Evolutionary conservation across 1,284 basidiomycete species (phyloP), one percentile per base, ranked within the genome.

Genomic region (Tilletia horrida): DNA sequence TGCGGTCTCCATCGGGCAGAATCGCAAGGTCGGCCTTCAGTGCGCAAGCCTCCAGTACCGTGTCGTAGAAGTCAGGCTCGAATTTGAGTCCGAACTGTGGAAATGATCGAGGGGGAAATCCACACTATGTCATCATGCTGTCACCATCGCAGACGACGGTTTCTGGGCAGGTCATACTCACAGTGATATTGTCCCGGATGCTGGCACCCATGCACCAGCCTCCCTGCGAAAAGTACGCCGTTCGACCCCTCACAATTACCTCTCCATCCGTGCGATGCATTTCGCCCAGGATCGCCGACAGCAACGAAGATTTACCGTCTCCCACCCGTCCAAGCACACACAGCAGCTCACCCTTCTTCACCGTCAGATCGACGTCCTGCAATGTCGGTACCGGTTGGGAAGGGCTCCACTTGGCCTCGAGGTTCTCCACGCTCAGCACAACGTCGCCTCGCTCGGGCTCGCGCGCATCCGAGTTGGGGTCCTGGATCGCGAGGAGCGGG

Each of bases 41-140:
- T 0, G 93, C 93, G 78, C 94, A 97, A 8, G 93, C 93, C 88
- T 73, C 73, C 25, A 81, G 47, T 25, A 78, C 72, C 4, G 62
- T 77, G 74, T 73, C 70, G 74, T 85, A 85, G 61, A 83, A 83
- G 45, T 79, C 79, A 70, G 90, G 88, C 67, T 96, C 91, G 71
- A 90, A 96, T 70, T 88, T 87, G 80, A 93, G 90, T 8, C 90
- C 93, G 83, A 97, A 97, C 43, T 59, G 29, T 59, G 29, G 69
- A 96, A 95, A 76, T 95, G 96, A 64, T 93, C 91, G 64, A 89
- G 87, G n/a, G n/a, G n/a, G n/a, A n/a, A n/a, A n/a, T n/a, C n/a
- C n/a, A n/a, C n/a, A n/a, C n/a, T n/a, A n/a, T n/a, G n/a, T n/a
- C n/a, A n/a, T n/a, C n/a, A n/a, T n/a, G n/a, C n/a, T n/a, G n/a